These are phyloP conservation scores for Asterophora lycoperdoides DNA, from an alignment of 768 basidiomycete species.

Conservation along the genomic window DNA sequence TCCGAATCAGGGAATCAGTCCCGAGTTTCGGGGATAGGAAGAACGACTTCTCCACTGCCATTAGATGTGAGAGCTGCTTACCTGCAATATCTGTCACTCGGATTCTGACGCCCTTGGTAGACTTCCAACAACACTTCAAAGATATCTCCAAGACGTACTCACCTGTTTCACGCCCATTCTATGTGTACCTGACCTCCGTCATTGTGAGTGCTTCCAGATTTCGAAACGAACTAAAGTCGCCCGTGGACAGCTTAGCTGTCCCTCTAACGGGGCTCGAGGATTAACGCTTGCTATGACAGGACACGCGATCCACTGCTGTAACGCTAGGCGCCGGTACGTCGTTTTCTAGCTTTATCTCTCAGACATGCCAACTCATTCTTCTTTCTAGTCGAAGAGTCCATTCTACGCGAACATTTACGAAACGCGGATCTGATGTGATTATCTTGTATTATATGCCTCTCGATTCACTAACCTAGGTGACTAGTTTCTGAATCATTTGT, in stretches of 20 bases:
- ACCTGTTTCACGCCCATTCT: constrained; percentile 62
- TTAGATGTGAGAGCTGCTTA: constrained; percentile 51
- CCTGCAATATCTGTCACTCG: background rate
- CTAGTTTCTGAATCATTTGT: background rate
- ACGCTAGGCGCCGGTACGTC: constrained; percentile 60
- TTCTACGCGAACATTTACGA: constrained; percentile 65
- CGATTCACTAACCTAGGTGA: constrained; percentile 8
- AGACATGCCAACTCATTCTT: constrained; percentile 3
- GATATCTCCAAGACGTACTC: constrained; percentile 64
- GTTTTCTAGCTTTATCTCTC: no score
- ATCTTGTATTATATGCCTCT: constrained; percentile 7
- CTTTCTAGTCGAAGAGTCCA: constrained; percentile 60
- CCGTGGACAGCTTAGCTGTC: constrained; percentile 4
- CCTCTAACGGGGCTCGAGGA: background rate
- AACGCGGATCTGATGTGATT: constrained; percentile 64
- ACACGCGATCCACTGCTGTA: constrained; percentile 68
- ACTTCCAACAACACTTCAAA: constrained; percentile 78
- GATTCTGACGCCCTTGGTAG: constrained; percentile 30
- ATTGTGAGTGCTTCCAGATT: constrained; percentile 46
- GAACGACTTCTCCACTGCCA: constrained; percentile 66
- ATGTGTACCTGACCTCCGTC: constrained; percentile 72
- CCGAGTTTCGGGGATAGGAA: constrained; percentile 70
- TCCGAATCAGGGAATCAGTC: constrained; percentile 62
- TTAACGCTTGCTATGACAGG: constrained; percentile 37
- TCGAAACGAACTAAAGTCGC: background rate